Evolutionary conservation across 805 yeast species (phyloP), one percentile per base, ranked within the genome.

Genomic region (Metschnikowia baotianmanensis): DNA sequence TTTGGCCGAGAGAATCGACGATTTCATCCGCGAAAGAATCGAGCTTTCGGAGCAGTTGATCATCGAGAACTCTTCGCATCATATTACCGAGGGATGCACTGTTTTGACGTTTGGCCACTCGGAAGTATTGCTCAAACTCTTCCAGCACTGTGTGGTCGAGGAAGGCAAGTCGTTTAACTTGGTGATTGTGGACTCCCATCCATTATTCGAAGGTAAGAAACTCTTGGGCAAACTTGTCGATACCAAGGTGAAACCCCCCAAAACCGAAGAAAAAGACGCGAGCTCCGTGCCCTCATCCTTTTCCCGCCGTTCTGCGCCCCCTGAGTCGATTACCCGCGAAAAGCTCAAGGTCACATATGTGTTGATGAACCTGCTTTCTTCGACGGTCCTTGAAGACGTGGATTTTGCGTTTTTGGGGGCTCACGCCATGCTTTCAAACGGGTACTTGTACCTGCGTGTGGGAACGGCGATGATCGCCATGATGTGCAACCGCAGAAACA

Each of bases 391-490:
- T 53, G 85, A 83, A 52, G 89, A 86, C 60, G 91, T 93, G 24
- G 93, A 93, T 53, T 83, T 85, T 50, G 95, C 93, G 6, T 84
- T 93, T 61, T 70, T 93, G 25, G 99, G 99, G 12, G 98, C 98
- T 0, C 98, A 93, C 59, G 95, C 97, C 23, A 89, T 93, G 86
- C 74, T 93, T 42, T 88, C 97, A 7, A 93, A 93, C 58, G 99
- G 99, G 1, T 78, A 89, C 59, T 72, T 93, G 42, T 89, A 86
- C 58, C 86, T 97, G 1, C 78, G 99, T 47, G 97, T 88, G 13
- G 99, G 99, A 17, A 83, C 97, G 6, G 96, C 97, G 1, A 69
- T 90, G 65, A 78, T 93, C 33, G 95, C 98, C 7, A 86, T 91
- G 87, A 79, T 85, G 65, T 90, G 96, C 18, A 82, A 85, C 51